Conservation (phyloP, 805 yeast species). For the Wickerhamomyces bovis region DNA sequence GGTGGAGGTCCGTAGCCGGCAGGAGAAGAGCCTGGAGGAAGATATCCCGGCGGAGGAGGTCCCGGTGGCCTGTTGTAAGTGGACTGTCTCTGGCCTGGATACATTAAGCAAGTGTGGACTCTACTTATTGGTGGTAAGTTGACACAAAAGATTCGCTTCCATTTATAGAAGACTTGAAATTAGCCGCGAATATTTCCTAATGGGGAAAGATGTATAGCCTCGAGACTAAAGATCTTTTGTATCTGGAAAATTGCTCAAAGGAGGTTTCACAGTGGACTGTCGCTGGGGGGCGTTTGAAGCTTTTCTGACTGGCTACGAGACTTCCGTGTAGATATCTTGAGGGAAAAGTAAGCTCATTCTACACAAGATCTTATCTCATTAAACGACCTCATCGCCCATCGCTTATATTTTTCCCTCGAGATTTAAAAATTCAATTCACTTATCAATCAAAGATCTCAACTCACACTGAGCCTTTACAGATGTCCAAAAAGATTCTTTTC, state of each 20-base stretch:
- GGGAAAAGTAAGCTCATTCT: no score
- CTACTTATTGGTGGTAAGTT: not conserved
- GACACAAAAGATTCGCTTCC: not conserved
- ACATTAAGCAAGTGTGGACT: not conserved
- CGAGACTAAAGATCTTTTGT: no score
- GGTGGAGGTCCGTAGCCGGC: conserved; percentile 15
- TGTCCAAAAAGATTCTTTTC: conserved; percentile 54
- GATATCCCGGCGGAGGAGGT: conserved; percentile 6
- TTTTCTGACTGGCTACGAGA: no score
- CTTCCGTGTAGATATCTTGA: no score
- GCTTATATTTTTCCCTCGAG: no score
- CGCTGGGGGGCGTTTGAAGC: no score
- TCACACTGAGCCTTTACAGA: not conserved
- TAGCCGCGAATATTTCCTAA: not conserved
- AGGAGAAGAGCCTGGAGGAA: conserved; percentile 24
- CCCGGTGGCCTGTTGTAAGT: not conserved
- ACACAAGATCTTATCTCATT: not conserved
- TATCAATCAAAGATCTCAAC: not conserved
- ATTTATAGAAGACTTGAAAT: no score
- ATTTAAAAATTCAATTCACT: no score
- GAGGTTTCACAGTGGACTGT: no score
- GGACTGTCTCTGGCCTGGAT: not conserved
- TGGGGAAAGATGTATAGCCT: not conserved
- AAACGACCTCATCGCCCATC: no score
- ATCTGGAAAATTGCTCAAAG: no score